These are phyloP conservation scores for Cyclocybe aegerita DNA, from an alignment of 768 basidiomycete species.

Conservation along the genomic window DNA sequence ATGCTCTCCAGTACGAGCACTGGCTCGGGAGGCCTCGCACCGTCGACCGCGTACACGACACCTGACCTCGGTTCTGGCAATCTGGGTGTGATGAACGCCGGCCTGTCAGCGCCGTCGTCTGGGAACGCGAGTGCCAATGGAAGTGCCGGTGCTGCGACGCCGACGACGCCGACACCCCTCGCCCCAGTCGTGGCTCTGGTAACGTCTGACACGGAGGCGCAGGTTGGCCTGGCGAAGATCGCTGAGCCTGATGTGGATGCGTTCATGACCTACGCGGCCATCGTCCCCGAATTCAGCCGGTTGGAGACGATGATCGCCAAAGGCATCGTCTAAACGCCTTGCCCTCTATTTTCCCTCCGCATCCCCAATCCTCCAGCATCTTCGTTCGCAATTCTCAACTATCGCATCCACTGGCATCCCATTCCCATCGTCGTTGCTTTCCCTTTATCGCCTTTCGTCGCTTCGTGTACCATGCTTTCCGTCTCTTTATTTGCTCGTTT, in stretches of 20 bases:
- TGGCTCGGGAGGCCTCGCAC: slow-evolving; percentile 19
- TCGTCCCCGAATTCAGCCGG: slow-evolving; percentile 81
- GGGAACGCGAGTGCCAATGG: slow-evolving; percentile 31
- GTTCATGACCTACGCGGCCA: slow-evolving; percentile 82
- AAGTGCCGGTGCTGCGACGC: slow-evolving; percentile 32
- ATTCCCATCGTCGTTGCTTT: neutral
- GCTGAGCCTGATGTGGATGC: slow-evolving; percentile 84
- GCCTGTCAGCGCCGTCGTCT: slow-evolving; percentile 3
- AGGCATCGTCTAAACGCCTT: slow-evolving; percentile 39
- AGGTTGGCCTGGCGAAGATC: slow-evolving; percentile 77
- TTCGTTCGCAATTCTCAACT: neutral
- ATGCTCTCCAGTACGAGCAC: slow-evolving; percentile 28
- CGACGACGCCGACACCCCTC: slow-evolving; percentile 56
- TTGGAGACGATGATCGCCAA: slow-evolving; percentile 80
- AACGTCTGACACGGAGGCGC: slow-evolving; percentile 70
- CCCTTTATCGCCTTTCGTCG: neutral
- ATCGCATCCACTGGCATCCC: neutral
- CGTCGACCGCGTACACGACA: slow-evolving; percentile 58
- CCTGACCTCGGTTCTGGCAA: slow-evolving; percentile 49
- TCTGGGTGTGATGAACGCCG: slow-evolving; percentile 25
- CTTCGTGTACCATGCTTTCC: neutral
- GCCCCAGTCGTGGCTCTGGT: slow-evolving; percentile 72
- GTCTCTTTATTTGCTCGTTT: neutral
- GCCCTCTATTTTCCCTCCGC: neutral
- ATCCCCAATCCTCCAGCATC: neutral